Conservation (phyloP, 2,329 filamentous ascomycete genomes). For the Pseudopithomyces chartarum region DNA sequence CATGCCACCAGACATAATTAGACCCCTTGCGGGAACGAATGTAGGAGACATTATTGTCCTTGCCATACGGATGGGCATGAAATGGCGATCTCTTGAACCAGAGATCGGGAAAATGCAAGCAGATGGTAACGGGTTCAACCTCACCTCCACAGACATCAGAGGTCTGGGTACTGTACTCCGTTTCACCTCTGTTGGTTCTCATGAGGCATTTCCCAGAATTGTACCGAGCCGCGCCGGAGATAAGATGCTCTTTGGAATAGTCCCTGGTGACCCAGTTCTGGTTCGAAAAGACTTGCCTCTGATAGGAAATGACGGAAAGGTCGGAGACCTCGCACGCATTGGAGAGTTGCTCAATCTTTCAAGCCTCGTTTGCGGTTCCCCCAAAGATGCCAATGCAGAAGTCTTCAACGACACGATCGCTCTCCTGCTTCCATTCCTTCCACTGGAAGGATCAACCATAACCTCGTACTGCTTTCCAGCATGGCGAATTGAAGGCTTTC, state of each 20-base stretch:
- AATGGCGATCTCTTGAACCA: slow-evolving; percentile 9
- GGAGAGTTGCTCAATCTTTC: slow-evolving; percentile 6
- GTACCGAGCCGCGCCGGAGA: slow-evolving; percentile 7
- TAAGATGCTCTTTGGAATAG: slow-evolving; percentile 11
- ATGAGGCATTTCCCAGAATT: slow-evolving; percentile 1
- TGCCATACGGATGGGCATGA: slow-evolving; percentile 11
- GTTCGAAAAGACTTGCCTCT: slow-evolving; percentile 8
- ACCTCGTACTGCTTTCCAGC: slow-evolving; percentile 4
- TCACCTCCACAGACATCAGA: slow-evolving; percentile 2
- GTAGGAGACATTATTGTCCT: slow-evolving; percentile 8
- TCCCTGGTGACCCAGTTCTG: slow-evolving; percentile 9
- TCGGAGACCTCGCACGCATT: background rate
- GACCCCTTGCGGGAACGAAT: slow-evolving; percentile 8
- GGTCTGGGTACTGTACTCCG: slow-evolving; percentile 12
- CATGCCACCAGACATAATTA: slow-evolving; percentile 13
- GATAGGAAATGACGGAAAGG: background rate
- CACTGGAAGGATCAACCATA: slow-evolving; percentile 2
- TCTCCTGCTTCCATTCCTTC: slow-evolving; percentile 7
- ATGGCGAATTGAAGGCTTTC: background rate
- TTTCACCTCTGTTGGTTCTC: slow-evolving; percentile 6
- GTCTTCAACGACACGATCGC: slow-evolving; percentile 10
- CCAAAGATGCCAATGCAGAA: background rate
- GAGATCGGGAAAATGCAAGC: slow-evolving; percentile 11
- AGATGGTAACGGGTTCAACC: slow-evolving; percentile 11
- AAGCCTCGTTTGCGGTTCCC: background rate